Evolutionary conservation across 176 grass and related monocot species (phyloP).

Genomic region (Hordeum vulgare): DNA sequence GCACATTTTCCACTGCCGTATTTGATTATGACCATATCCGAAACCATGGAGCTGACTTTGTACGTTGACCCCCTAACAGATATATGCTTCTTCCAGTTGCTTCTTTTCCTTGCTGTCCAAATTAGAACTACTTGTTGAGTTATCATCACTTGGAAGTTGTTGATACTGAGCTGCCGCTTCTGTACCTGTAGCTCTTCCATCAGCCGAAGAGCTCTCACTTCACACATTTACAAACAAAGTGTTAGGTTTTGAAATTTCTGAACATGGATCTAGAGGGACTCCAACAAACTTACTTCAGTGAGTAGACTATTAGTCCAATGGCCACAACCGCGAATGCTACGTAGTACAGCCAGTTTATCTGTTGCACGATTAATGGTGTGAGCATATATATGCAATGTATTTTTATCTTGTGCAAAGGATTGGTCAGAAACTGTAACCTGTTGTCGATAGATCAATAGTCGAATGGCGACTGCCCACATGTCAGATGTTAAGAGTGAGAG

Average conservation of each 20-base stretch:
- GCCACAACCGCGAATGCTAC: constrained; percentile 13
- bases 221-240: neutral
- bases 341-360: constrained; percentile 22
- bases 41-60: neutral
- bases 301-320: constrained; percentile 27
- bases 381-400: neutral
- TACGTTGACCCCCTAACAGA: constrained; percentile 25
- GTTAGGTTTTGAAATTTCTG: constrained; percentile 1
- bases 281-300: constrained; percentile 7
- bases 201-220: constrained; percentile 1
- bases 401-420: neutral
- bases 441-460: constrained; percentile 19
- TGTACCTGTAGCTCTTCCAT: neutral
- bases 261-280: neutral
- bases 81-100: constrained; percentile 18
- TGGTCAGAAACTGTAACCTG: neutral
- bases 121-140: neutral
- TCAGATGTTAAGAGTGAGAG: constrained; percentile 24
- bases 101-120: constrained; percentile 17
- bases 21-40: neutral
- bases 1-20: neutral
- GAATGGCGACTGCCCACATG: constrained; percentile 2
- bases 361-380: neutral
- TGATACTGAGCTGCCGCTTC: constrained; percentile 19
- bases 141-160: constrained; percentile 24